Conservation (phyloP, 2,329 filamentous ascomycete genomes). For the Monosporascus sp. region DNA sequence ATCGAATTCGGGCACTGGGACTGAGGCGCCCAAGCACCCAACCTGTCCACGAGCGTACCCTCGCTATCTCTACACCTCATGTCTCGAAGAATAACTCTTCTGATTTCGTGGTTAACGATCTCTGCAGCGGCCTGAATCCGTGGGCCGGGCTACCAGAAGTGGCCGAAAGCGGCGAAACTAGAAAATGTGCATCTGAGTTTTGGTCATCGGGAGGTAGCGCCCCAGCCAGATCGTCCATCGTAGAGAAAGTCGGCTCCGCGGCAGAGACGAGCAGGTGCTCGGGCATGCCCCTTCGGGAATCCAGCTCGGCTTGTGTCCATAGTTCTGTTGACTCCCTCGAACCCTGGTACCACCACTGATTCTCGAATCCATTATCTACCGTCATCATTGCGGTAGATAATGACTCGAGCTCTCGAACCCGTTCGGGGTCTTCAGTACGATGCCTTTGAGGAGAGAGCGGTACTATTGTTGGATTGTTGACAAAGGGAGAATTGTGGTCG, state of each 20-base stretch:
- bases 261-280: background rate
- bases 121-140: background rate
- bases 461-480: conserved; percentile 18
- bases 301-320: background rate
- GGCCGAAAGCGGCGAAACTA: background rate
- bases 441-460: conserved; percentile 16
- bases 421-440: conserved; percentile 29
- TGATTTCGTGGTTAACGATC: background rate
- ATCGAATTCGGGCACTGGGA: no score
- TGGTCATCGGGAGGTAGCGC: background rate
- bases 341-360: conserved; percentile 54
- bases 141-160: background rate
- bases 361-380: conserved; percentile 54
- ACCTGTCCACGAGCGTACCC: background rate
- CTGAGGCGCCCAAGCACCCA: no score
- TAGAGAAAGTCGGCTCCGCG: background rate
- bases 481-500: conserved; percentile 12
- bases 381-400: conserved; percentile 51
- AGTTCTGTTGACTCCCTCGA: conserved; percentile 22
- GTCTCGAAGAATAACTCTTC: background rate
- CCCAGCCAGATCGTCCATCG: background rate
- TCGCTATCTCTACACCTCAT: background rate
- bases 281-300: background rate
- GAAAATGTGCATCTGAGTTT: background rate
- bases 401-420: conserved; percentile 39